Conservation (phyloP, 345 rosid genomes). For the Populus pruinosa region DNA sequence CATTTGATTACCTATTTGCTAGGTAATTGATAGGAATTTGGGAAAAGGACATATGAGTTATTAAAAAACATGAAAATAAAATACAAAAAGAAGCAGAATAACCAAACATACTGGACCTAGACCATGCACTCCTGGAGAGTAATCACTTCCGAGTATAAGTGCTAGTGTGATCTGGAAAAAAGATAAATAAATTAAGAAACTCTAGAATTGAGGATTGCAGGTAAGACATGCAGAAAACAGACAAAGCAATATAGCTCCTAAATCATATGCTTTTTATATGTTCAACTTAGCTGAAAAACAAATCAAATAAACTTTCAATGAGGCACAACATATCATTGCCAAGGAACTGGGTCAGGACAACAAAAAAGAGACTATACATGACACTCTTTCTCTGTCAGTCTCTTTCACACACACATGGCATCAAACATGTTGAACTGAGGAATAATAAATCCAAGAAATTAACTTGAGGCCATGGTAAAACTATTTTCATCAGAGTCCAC, state of each 20-base stretch:
- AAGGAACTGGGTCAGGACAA: not conserved
- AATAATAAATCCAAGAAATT: not conserved
- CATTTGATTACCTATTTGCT: not conserved
- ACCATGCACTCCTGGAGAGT: conserved; percentile 77
- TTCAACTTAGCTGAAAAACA: not conserved
- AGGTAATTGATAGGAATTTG: not conserved
- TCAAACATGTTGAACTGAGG: not conserved
- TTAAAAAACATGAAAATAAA: not conserved
- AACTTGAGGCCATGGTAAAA: not conserved
- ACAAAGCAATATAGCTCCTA: not conserved
- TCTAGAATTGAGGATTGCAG: not conserved
- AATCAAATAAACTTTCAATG: not conserved
- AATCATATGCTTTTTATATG: not conserved
- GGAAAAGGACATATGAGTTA: not conserved
- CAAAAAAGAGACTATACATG: not conserved
- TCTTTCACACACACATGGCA: not conserved
- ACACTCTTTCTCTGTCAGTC: not conserved
- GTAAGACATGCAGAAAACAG: too few relatives aligned
- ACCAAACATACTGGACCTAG: conserved; percentile 63
- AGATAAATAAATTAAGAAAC: not conserved
- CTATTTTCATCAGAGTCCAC: not conserved
- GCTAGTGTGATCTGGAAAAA: conserved; percentile 68
- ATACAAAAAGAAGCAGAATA: conserved; percentile 18
- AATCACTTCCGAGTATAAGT: conserved; percentile 88
- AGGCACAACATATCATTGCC: not conserved